Evolutionary conservation across 305 asterid species (phyloP).

Genomic region (Solanum hybrid): DNA sequence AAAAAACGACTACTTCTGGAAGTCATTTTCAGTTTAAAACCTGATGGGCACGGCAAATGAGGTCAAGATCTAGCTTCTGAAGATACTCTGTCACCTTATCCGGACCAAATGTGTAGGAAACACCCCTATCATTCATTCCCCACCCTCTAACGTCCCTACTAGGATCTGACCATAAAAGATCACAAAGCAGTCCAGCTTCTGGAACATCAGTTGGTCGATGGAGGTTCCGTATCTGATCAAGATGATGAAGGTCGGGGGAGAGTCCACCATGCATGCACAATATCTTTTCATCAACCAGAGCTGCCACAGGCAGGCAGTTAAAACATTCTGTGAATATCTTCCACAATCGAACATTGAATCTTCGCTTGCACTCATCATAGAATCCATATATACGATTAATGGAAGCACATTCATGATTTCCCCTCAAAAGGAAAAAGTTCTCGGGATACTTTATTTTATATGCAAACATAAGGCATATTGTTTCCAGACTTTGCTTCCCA

Average conservation of each 20-base stretch:
- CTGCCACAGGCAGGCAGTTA: slow-evolving; percentile 79
- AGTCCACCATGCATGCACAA: slow-evolving; percentile 91
- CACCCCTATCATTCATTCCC: slow-evolving; percentile 82
- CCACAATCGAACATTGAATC: slow-evolving; percentile 71
- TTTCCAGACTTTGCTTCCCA: slow-evolving; percentile 83
- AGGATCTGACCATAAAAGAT: slow-evolving; percentile 78
- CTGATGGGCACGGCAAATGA: slow-evolving; percentile 87
- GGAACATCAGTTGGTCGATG: slow-evolving; percentile 78
- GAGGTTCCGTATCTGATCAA: slow-evolving; percentile 66
- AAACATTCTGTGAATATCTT: slow-evolving; percentile 70
- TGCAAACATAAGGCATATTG: slow-evolving; percentile 75
- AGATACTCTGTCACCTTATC: slow-evolving; percentile 68
- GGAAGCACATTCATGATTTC: slow-evolving; percentile 84
- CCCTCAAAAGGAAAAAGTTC: slow-evolving; percentile 77
- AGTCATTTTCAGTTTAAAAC: slow-evolving; percentile 13
- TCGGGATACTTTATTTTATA: slow-evolving; percentile 69
- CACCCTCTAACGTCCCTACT: slow-evolving; percentile 70
- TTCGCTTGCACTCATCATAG: slow-evolving; percentile 78
- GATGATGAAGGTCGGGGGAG: slow-evolving; percentile 59
- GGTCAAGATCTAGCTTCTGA: slow-evolving; percentile 68
- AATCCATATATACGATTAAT: slow-evolving; percentile 79
- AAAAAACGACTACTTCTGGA: not conserved
- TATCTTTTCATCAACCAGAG: slow-evolving; percentile 71
- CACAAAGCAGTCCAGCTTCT: slow-evolving; percentile 69
- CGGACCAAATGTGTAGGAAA: slow-evolving; percentile 65